Conservation (phyloP, 2,329 filamentous ascomycete species). For the Mariannaea sp. region DNA sequence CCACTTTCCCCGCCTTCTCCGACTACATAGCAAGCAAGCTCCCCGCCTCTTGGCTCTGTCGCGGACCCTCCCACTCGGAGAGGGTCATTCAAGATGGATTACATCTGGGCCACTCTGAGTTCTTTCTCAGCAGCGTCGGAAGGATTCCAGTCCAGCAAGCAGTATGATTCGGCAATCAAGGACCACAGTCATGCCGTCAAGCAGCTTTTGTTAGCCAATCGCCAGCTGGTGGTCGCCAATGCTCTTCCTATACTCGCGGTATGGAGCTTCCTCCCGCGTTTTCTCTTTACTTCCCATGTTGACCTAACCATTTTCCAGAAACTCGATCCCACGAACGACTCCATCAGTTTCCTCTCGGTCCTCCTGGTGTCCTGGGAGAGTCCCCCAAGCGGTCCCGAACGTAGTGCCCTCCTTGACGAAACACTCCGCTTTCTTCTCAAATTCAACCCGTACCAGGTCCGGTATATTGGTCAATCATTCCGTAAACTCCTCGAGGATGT, state of each 20-base stretch:
- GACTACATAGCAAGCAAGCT: slow-evolving; percentile 7
- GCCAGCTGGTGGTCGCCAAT: slow-evolving; percentile 40
- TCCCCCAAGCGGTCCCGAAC: slow-evolving; percentile 39
- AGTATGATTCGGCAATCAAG: slow-evolving; percentile 48
- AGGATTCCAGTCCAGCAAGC: slow-evolving; percentile 35
- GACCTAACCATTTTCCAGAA: slow-evolving; percentile 42
- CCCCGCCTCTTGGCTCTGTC: slow-evolving; percentile 2
- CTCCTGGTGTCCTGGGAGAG: slow-evolving; percentile 48
- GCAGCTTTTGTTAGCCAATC: slow-evolving; percentile 44
- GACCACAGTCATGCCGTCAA: slow-evolving; percentile 46
- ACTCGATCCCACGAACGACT: slow-evolving; percentile 54
- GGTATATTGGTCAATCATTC: slow-evolving; percentile 54
- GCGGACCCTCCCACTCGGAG: slow-evolving; percentile 9
- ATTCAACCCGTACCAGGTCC: slow-evolving; percentile 58
- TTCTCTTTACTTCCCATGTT: not conserved
- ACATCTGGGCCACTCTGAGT: slow-evolving; percentile 41
- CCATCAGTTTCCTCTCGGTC: slow-evolving; percentile 57
- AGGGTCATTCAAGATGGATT: slow-evolving; percentile 38
- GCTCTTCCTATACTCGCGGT: slow-evolving; percentile 50
- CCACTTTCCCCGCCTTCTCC: slow-evolving; percentile 17
- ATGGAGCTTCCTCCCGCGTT: slow-evolving; percentile 2
- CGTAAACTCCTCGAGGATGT: slow-evolving; percentile 51
- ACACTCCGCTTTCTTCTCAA: slow-evolving; percentile 51
- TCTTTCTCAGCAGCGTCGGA: slow-evolving; percentile 47
- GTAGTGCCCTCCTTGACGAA: slow-evolving; percentile 46